Conservation (phyloP, 2,329 filamentous ascomycete species). For the Parascedosporium putredinis region DNA sequence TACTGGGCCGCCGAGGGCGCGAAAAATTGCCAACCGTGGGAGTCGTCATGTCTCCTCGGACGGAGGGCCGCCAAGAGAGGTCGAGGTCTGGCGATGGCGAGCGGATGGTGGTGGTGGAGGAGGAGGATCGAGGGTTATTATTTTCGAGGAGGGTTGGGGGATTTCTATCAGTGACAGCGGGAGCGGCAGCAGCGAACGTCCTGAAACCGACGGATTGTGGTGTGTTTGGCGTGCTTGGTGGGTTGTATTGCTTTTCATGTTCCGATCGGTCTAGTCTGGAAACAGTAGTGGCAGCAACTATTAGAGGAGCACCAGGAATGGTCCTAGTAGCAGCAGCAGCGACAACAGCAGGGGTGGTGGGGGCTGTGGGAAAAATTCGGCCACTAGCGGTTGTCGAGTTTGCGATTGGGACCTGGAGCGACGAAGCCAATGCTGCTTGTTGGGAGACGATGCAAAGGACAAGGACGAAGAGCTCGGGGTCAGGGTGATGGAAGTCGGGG, state of each 20-base stretch:
- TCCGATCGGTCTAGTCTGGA: not conserved
- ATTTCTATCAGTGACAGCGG: not conserved
- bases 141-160: not conserved
- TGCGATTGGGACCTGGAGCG: not conserved
- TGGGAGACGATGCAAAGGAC: too few relatives aligned
- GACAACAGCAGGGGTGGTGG: not conserved
- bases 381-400: not conserved
- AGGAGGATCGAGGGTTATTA: not conserved
- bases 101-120: not conserved
- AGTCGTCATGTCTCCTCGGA: not conserved
- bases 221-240: too few relatives aligned
- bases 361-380: not conserved
- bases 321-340: too few relatives aligned
- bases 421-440: too few relatives aligned
- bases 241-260: conserved; percentile 2
- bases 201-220: not conserved
- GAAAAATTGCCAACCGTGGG: not conserved
- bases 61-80: not conserved
- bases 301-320: too few relatives aligned
- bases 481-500: not conserved
- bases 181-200: not conserved
- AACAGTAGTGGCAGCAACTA: not conserved
- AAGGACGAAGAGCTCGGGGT: not conserved
- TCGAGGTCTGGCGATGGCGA: not conserved
- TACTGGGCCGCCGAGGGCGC: not conserved